Evolutionary conservation across 1,284 basidiomycete species (phyloP).

Genomic region (Ceratobasidium papillatum): DNA sequence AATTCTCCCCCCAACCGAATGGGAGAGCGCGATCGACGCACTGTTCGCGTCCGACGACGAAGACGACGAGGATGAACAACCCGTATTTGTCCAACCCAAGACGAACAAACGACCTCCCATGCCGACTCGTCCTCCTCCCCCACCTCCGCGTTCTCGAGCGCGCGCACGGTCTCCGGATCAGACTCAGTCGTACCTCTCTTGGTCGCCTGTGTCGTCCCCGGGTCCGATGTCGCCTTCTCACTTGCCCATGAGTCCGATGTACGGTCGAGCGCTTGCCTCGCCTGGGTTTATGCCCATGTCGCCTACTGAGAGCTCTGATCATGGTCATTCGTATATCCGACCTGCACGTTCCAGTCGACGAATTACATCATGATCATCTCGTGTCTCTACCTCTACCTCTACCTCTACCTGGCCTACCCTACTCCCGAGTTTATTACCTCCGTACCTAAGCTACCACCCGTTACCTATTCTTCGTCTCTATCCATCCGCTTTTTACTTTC

Average conservation of each 20-base stretch:
- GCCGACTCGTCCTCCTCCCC: slow-evolving; percentile 8
- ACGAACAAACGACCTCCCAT: not conserved
- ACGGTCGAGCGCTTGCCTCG: slow-evolving; percentile 7
- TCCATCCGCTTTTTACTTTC: not conserved
- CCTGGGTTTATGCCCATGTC: slow-evolving; percentile 32
- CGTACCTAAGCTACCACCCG: not conserved
- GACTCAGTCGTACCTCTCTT: not conserved
- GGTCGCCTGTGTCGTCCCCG: not conserved
- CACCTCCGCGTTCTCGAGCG: not conserved
- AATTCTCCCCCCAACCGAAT: slow-evolving; percentile 7
- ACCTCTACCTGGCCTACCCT: not conserved
- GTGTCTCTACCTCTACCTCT: not conserved
- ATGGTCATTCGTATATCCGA: not conserved
- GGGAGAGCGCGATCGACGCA: slow-evolving; percentile 32
- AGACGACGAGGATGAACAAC: not conserved
- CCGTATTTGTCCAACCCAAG: not conserved
- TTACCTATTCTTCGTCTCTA: not conserved
- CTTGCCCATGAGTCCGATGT: slow-evolving; percentile 22
- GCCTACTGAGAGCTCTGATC: not conserved
- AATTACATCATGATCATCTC: not conserved
- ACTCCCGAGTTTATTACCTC: not conserved
- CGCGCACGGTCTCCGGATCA: not conserved
- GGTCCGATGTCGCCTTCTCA: not conserved
- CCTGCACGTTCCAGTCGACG: slow-evolving; percentile 18
- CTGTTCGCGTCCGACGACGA: slow-evolving; percentile 11